These are phyloP conservation scores for Solanum medicagineum DNA, from an alignment of 257 asterid species.

Conservation along the genomic window DNA sequence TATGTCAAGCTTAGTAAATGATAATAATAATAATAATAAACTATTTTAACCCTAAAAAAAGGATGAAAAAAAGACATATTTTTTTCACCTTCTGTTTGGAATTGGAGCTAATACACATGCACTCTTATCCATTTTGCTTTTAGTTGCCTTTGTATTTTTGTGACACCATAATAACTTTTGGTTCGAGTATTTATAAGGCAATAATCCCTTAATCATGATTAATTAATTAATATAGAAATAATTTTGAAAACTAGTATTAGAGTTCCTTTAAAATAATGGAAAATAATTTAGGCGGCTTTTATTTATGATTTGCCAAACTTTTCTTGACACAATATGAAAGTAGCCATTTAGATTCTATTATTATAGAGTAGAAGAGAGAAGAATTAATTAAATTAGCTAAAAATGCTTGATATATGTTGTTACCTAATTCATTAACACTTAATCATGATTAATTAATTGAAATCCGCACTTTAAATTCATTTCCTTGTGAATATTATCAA, in stretches of 20 bases:
- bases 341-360: background rate
- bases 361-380: background rate
- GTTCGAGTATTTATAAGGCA: background rate
- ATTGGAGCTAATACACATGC: background rate
- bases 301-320: background rate
- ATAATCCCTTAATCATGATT: background rate
- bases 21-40: background rate
- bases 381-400: background rate
- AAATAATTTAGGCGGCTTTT: background rate
- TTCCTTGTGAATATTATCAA: background rate
- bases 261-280: background rate
- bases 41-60: background rate
- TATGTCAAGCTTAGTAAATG: background rate
- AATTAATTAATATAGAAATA: too few relatives aligned
- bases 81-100: background rate
- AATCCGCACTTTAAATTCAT: background rate
- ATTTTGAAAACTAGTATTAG: background rate
- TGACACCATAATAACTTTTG: background rate
- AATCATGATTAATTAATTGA: background rate
- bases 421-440: background rate
- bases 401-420: background rate
- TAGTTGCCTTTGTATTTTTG: background rate
- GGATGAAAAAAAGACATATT: background rate
- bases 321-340: background rate
- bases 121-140: background rate